Percentiles rank a stretch among this genome's conserved stretches.
Conservation (phyloP, 345 rosid species). For the Gossypium turneri region DNA sequence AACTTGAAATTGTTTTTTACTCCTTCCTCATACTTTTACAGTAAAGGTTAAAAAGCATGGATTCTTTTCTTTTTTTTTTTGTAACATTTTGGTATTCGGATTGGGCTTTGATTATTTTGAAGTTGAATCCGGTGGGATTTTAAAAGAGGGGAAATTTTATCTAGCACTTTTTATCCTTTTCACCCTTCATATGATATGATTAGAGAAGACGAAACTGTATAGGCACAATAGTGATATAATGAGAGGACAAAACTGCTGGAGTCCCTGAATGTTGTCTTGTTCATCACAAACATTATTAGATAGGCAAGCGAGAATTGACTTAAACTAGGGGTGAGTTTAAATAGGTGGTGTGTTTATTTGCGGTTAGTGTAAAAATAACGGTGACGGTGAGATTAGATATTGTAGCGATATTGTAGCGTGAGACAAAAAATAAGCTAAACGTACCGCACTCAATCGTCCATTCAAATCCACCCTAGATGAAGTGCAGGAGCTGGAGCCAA, state of each 20-base stretch:
- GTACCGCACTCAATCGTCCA: fast-evolving
- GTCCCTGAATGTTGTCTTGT: not conserved
- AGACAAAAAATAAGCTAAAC: no score
- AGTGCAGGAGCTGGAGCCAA: not conserved
- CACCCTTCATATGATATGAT: not conserved
- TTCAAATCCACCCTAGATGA: not conserved
- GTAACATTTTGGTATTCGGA: not conserved
- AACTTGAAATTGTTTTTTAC: not conserved
- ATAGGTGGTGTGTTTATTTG: fast-evolving
- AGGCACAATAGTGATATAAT: no score
- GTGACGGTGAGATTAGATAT: no score
- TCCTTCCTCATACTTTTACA: not conserved
- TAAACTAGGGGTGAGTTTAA: not conserved
- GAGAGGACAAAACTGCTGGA: not conserved
- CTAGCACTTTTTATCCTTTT: not conserved
- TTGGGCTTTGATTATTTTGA: not conserved
- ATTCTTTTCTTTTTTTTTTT: not conserved
- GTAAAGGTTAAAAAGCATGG: not conserved
- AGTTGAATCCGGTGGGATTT: not conserved
- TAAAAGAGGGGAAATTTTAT: not conserved
- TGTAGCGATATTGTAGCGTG: no score
- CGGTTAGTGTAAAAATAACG: no score
- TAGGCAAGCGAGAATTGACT: not conserved
- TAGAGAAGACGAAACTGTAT: not conserved
- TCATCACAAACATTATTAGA: not conserved